A percentile compares a stretch with the other conserved stretches of the same genome.
These are phyloP conservation scores for Apiotrichum sp. DNA, from an alignment of 1,284 basidiomycete species.

Conservation along the genomic window DNA sequence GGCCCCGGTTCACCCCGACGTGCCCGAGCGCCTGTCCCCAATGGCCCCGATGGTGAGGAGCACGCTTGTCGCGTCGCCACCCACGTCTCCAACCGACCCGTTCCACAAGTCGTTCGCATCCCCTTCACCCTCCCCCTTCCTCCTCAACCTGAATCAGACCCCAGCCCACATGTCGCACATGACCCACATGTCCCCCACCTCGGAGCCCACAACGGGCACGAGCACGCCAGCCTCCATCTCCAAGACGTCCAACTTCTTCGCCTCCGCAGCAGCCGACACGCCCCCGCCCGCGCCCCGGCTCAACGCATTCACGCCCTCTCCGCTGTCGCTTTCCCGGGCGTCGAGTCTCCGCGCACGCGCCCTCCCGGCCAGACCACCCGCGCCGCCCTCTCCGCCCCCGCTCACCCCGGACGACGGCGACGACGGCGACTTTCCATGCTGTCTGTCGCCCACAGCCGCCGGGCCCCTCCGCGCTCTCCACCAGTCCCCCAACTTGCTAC, in stretches of 20 bases:
- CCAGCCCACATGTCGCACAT: neutral
- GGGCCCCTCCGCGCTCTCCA: conserved; percentile 30
- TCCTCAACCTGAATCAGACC: no score
- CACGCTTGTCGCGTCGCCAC: no score
- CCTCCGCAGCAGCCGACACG: conserved; percentile 21
- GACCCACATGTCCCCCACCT: neutral
- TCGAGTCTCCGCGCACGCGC: conserved; percentile 23
- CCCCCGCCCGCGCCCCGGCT: conserved; percentile 28
- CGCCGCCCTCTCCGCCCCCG: conserved; percentile 15
- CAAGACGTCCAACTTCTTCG: conserved; percentile 41
- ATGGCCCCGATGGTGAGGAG: neutral
- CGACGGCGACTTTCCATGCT: neutral
- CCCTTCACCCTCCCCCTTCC: neutral
- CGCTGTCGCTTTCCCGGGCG: conserved; percentile 35
- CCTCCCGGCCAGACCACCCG: conserved; percentile 1
- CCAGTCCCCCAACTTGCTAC: conserved; percentile 32
- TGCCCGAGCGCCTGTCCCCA: neutral
- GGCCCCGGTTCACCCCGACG: neutral
- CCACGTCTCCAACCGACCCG: no score
- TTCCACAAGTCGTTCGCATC: neutral
- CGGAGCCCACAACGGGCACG: neutral
- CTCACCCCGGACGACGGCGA: neutral
- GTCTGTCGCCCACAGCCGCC: neutral
- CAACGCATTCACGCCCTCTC: conserved; percentile 24
- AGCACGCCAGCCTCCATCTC: neutral